These are phyloP conservation scores for Kwoniella newhampshirensis DNA, from an alignment of 768 basidiomycete species.

Conservation along the genomic window DNA sequence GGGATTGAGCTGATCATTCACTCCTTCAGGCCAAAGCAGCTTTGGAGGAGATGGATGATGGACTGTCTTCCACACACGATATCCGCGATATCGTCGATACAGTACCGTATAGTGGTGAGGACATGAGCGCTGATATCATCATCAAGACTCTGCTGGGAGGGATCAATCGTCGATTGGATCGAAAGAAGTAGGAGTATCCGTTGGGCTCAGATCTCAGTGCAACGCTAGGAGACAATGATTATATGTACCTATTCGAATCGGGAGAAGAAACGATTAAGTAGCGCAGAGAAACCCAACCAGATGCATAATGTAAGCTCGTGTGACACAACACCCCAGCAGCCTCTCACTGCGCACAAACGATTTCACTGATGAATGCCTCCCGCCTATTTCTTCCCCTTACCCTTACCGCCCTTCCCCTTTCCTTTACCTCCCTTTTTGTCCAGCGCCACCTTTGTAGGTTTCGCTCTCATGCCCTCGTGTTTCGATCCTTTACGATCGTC, in stretches of 20 bases:
- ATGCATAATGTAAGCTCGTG: no score
- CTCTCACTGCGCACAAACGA: no score
- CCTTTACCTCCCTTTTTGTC: slow-evolving; percentile 28
- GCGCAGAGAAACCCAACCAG: no score
- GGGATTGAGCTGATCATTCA: not conserved
- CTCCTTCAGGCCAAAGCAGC: slow-evolving; percentile 52
- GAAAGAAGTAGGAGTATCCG: no score
- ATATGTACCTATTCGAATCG: no score
- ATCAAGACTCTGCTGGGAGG: slow-evolving; percentile 68
- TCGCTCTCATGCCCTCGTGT: slow-evolving; percentile 46
- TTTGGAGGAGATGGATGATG: slow-evolving; percentile 64
- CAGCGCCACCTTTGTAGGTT: slow-evolving; percentile 32
- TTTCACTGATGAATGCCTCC: no score
- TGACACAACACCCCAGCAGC: no score
- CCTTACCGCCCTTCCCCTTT: slow-evolving; percentile 20
- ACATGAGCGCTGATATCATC: slow-evolving; percentile 58
- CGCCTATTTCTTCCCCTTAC: slow-evolving; percentile 24
- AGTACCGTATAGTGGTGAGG: slow-evolving; percentile 58
- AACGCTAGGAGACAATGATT: no score
- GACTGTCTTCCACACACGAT: slow-evolving; percentile 55
- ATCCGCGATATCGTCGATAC: slow-evolving; percentile 70
- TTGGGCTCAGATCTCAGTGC: no score
- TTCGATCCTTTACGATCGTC: slow-evolving; percentile 13
- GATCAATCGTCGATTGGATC: slow-evolving; percentile 62
- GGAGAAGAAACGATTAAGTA: no score